Conservation (phyloP, 257 asterid species). For the Solanum pinnatisectum region DNA sequence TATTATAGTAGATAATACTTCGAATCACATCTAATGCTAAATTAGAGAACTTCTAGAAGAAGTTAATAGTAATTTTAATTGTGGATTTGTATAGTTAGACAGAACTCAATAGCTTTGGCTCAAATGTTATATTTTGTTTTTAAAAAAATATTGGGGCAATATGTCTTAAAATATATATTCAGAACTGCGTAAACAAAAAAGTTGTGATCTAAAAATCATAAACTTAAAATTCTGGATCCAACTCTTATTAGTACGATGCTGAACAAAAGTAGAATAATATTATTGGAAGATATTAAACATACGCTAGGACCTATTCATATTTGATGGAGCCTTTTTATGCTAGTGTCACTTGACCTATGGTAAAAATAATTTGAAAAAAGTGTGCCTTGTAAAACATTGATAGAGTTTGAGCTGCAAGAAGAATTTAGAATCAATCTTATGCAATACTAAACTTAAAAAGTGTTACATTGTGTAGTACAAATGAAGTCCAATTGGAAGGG, state of each 20-base stretch:
- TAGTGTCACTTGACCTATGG: not conserved
- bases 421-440: not conserved
- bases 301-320: not conserved
- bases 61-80: too few relatives aligned
- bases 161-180: not conserved
- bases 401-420: not conserved
- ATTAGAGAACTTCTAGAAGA: too few relatives aligned
- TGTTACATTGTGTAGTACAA: not conserved
- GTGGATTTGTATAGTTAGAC: not conserved
- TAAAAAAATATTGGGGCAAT: not conserved
- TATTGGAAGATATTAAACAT: not conserved
- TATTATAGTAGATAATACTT: too few relatives aligned
- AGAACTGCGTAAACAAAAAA: not conserved
- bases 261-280: not conserved
- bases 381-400: not conserved
- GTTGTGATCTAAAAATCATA: not conserved
- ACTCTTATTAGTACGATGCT: not conserved
- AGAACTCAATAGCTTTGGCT: not conserved
- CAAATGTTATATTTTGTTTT: not conserved
- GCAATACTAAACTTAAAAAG: not conserved
- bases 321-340: not conserved
- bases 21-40: too few relatives aligned
- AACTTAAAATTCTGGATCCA: too few relatives aligned
- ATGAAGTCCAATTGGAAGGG: not conserved
- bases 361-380: not conserved